Evolutionary conservation across 2,329 filamentous ascomycete species (phyloP).

Genomic region (Fusarium keratoplasticum): DNA sequence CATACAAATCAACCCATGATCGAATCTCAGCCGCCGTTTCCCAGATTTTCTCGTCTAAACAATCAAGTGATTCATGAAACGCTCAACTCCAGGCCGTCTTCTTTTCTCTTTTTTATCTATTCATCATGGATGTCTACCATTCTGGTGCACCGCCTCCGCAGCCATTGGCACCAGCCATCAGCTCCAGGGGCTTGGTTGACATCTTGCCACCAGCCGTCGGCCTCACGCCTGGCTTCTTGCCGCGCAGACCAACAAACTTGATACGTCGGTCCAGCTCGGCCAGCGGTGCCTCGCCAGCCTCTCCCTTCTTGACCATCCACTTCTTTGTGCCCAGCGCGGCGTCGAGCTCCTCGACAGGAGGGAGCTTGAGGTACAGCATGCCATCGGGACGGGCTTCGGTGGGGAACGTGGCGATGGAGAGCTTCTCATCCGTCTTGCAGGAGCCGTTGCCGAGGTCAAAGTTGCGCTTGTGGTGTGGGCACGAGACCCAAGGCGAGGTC

Average conservation of each 20-base stretch:
- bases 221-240: constrained; percentile 56
- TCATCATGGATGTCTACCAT: constrained; percentile 51
- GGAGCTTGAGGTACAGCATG: constrained; percentile 82
- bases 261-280: constrained; percentile 61
- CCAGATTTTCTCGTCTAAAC: neutral
- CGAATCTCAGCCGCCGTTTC: constrained; percentile 6
- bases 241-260: constrained; percentile 56
- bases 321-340: constrained; percentile 79
- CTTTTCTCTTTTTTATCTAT: neutral
- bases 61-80: constrained; percentile 5
- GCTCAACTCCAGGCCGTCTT: constrained; percentile 23
- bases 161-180: constrained; percentile 51
- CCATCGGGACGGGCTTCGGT: constrained; percentile 80
- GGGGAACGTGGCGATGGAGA: constrained; percentile 86
- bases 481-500: constrained; percentile 79
- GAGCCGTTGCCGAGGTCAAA: constrained; percentile 79
- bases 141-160: constrained; percentile 58
- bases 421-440: constrained; percentile 78
- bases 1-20: constrained; percentile 23
- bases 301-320: constrained; percentile 82
- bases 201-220: constrained; percentile 49
- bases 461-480: constrained; percentile 91
- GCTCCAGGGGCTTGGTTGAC: constrained; percentile 51
- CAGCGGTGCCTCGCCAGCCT: constrained; percentile 59
- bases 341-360: constrained; percentile 84